phyloP scores from a whole-genome alignment of 2,329 filamentous ascomycete species.

The Exutisphaerella laricina region DNA sequence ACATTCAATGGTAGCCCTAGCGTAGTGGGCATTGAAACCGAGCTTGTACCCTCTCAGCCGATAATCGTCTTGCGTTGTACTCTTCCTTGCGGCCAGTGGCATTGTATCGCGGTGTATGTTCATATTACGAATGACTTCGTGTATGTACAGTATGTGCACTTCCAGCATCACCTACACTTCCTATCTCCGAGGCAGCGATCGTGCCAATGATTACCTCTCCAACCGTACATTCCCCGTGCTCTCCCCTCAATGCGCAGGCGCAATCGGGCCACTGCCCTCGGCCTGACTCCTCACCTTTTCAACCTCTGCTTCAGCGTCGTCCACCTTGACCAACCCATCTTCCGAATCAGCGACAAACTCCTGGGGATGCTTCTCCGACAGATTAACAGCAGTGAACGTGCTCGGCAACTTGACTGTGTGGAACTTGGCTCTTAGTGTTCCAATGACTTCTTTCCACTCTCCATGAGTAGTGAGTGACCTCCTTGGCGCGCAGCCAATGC shows the following conservation, averaged over 20 bases:
- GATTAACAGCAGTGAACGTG: constrained; percentile 47
- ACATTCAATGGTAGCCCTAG: too few relatives aligned
- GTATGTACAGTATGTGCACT: too few relatives aligned
- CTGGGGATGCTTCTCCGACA: constrained; percentile 45
- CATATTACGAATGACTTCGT: too few relatives aligned
- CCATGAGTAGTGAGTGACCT: constrained; percentile 83
- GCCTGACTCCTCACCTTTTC: constrained; percentile 40
- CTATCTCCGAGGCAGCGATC: too few relatives aligned
- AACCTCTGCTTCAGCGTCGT: constrained; percentile 12
- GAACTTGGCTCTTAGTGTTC: constrained; percentile 90
- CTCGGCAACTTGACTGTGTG: constrained; percentile 60
- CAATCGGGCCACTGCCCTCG: constrained; percentile 22
- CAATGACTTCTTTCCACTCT: constrained; percentile 96
- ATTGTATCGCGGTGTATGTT: too few relatives aligned
- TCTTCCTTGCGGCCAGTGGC: too few relatives aligned
- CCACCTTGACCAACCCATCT: constrained; percentile 7
- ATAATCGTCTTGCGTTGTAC: too few relatives aligned
- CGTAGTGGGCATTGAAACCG: too few relatives aligned
- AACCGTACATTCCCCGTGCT: too few relatives aligned
- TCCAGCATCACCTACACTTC: too few relatives aligned
- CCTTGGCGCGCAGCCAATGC: constrained; percentile 88
- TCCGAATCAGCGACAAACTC: constrained; percentile 32
- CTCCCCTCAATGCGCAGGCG: constrained; percentile 24
- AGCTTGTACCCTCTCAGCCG: too few relatives aligned
- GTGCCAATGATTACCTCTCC: too few relatives aligned